Evolutionary conservation across 352 stramenopile species (phyloP).

Genomic region (Phytophthora colocasiae): DNA sequence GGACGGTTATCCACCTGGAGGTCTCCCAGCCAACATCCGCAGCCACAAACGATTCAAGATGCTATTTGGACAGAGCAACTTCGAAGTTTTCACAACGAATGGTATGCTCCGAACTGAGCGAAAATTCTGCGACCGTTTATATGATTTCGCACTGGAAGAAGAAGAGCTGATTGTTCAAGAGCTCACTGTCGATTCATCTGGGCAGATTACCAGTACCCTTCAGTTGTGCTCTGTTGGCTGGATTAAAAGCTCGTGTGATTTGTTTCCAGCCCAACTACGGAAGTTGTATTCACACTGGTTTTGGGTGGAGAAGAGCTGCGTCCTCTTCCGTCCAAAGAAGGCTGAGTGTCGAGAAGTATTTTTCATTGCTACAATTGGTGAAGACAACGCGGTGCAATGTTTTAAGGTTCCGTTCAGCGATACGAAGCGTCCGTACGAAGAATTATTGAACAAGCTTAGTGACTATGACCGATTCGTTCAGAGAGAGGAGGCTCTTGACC

Average conservation of each 20-base stretch:
- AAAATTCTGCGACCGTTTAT: slow-evolving; percentile 34
- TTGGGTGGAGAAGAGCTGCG: slow-evolving; percentile 49
- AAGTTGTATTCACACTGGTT: slow-evolving; percentile 60
- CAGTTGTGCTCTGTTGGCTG: slow-evolving; percentile 44
- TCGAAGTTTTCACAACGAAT: slow-evolving; percentile 49
- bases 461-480: slow-evolving; percentile 40
- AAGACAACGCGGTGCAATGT: slow-evolving; percentile 20
- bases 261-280: slow-evolving; percentile 37
- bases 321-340: slow-evolving; percentile 43
- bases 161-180: slow-evolving; percentile 48
- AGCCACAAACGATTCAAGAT: slow-evolving; percentile 32
- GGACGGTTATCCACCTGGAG: slow-evolving; percentile 46
- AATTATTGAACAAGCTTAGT: slow-evolving; percentile 14
- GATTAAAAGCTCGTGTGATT: slow-evolving; percentile 22
- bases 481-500: slow-evolving; percentile 5
- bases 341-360: slow-evolving; percentile 26
- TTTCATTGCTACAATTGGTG: slow-evolving; percentile 32
- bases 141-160: slow-evolving; percentile 44
- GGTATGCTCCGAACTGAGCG: slow-evolving; percentile 42
- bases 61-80: slow-evolving; percentile 60
- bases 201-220: slow-evolving; percentile 24
- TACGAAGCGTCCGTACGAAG: slow-evolving; percentile 12
- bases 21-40: slow-evolving; percentile 49
- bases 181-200: slow-evolving; percentile 8
- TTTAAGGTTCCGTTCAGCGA: slow-evolving; percentile 47